A percentile compares a stretch with the other conserved stretches of the same genome.
Conservation (phyloP, 164 flowering plant species). For the Stephania cephalantha region DNA sequence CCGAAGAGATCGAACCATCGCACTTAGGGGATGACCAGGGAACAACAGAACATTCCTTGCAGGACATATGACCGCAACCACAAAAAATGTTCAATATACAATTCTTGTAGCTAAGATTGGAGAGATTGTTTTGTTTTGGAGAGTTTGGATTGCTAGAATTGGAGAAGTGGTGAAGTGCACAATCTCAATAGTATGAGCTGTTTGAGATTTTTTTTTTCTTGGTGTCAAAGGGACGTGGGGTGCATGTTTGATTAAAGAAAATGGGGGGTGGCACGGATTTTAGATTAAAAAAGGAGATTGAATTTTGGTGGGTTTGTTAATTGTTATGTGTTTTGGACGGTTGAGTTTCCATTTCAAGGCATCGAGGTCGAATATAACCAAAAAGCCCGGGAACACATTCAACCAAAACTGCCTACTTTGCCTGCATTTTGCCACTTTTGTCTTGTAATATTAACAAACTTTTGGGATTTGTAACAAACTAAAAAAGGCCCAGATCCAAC, state of each 20-base stretch:
- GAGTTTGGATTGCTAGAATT: background rate
- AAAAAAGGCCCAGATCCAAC: no score
- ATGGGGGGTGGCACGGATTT: conserved; percentile 1
- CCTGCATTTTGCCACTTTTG: background rate
- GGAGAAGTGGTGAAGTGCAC: conserved; percentile 1
- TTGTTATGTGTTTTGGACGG: conserved; percentile 13
- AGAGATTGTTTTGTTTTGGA: background rate
- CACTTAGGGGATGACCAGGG: background rate
- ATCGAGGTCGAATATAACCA: conserved; percentile 20
- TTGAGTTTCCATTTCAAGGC: conserved; percentile 11
- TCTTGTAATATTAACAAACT: background rate
- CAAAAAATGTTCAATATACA: background rate
- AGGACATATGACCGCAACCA: background rate
- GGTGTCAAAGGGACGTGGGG: conserved; percentile 31
- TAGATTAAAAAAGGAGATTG: conserved; percentile 5
- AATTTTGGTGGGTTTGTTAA: conserved; percentile 14
- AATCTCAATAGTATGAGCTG: background rate
- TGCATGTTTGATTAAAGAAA: conserved; percentile 28
- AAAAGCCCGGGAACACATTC: conserved; percentile 27
- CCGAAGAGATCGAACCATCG: conserved; percentile 40
- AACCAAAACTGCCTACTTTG: conserved; percentile 11
- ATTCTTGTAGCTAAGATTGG: background rate
- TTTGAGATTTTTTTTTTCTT: conserved; percentile 1
- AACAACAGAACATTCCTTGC: conserved; percentile 1
- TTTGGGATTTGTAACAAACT: background rate